Conservation (phyloP, 108 stramenopile genomes). For the Mayamaea pseudoterrestris region DNA sequence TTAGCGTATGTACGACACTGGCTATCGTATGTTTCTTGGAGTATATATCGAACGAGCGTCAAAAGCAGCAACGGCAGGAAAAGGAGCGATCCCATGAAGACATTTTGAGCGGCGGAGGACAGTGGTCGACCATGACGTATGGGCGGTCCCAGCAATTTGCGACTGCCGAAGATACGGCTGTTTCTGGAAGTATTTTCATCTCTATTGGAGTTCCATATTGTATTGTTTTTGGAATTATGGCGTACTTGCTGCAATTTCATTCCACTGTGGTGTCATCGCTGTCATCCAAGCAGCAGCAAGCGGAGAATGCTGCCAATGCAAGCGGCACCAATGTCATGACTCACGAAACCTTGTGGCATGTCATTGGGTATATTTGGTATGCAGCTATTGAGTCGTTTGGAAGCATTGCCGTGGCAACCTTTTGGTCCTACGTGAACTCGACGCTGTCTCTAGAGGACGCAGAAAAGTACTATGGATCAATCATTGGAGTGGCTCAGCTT, state of each 20-base stretch:
- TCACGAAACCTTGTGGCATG: conserved; percentile 19
- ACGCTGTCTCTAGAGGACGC: conserved; percentile 77
- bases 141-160: no score
- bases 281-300: neutral
- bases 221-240: conserved; percentile 36
- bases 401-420: conserved; percentile 82
- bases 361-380: conserved; percentile 81
- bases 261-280: neutral
- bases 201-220: conserved; percentile 52
- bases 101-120: conserved; percentile 28
- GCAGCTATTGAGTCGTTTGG: conserved; percentile 91
- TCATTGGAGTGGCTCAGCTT: conserved; percentile 88
- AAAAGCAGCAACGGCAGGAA: conserved; percentile 20
- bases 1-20: conserved; percentile 56
- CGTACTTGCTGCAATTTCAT: conserved; percentile 17
- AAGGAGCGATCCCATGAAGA: conserved; percentile 16
- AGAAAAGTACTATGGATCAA: conserved; percentile 85
- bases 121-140: conserved; percentile 28
- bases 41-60: conserved; percentile 23
- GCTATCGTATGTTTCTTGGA: conserved; percentile 60
- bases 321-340: conserved; percentile 9
- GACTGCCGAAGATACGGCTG: conserved; percentile 10
- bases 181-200: conserved; percentile 45
- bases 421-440: conserved; percentile 94
- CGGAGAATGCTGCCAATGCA: no score